A percentile compares a stretch with the other conserved stretches of the same genome.
These are phyloP conservation scores for Pezicula radicicola DNA, from an alignment of 2,329 filamentous ascomycete species.

Conservation along the genomic window DNA sequence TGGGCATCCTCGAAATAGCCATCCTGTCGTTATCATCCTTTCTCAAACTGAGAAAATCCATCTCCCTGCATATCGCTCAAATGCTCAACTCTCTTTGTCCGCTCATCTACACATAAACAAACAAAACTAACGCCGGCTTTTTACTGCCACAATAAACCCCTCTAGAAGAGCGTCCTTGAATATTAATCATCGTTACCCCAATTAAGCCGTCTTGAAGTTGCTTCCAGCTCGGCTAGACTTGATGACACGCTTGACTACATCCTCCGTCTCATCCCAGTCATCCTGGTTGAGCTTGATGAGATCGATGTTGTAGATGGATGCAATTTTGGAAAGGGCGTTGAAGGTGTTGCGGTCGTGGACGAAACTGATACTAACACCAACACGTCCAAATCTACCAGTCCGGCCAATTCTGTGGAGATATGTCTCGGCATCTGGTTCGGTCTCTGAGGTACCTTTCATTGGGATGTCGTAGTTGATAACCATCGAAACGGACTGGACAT, in stretches of 20 bases:
- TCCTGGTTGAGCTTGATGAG: conserved; percentile 77
- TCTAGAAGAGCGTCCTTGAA: neutral
- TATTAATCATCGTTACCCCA: neutral
- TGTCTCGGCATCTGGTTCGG: conserved; percentile 86
- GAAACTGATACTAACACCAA: conserved; percentile 93
- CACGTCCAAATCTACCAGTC: conserved; percentile 93
- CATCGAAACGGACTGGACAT: conserved; percentile 91
- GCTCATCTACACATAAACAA: too few species aligned
- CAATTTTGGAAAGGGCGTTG: conserved; percentile 75
- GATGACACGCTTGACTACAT: conserved; percentile 76
- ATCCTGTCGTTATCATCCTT: too few species aligned
- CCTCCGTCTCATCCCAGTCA: conserved; percentile 90
- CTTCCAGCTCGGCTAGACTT: conserved; percentile 64
- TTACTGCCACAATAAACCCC: neutral
- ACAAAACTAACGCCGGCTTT: too few species aligned
- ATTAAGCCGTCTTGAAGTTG: conserved; percentile 28
- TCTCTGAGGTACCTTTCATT: conserved; percentile 72
- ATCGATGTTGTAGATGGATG: conserved; percentile 74
- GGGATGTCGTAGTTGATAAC: conserved; percentile 96
- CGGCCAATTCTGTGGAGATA: conserved; percentile 98
- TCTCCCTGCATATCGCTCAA: too few species aligned
- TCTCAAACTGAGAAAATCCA: too few species aligned
- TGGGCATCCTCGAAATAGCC: too few species aligned
- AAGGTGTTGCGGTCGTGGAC: conserved; percentile 85
- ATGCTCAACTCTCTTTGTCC: too few species aligned